Conservation (phyloP, 2,329 filamentous ascomycete genomes). For the Aspergillus quadricinctus region DNA sequence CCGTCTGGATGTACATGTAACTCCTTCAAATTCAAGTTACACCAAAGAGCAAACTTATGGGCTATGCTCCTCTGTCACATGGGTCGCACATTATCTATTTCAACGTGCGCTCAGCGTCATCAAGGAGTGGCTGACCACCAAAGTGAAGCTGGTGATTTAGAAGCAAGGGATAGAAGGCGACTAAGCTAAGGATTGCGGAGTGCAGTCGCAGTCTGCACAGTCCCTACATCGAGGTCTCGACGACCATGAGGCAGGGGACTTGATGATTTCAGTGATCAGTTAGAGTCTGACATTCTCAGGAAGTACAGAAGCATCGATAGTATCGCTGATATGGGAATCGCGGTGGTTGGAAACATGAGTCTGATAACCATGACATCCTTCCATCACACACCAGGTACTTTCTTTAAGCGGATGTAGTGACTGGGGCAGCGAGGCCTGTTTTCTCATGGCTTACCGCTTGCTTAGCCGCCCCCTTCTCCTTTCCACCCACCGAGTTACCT, state of each 20-base stretch:
- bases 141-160: background rate
- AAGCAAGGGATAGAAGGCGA: background rate
- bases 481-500: background rate
- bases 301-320: background rate
- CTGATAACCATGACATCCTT: background rate
- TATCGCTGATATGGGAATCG: background rate
- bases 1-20: background rate
- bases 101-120: background rate
- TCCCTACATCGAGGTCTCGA: background rate
- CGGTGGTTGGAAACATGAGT: no score
- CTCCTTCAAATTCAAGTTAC: background rate
- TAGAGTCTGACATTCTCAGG: background rate
- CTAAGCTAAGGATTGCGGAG: background rate
- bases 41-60: background rate
- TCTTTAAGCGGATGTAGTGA: background rate
- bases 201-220: background rate
- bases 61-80: background rate
- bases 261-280: background rate
- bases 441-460: background rate
- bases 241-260: background rate
- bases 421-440: background rate
- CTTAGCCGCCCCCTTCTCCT: background rate
- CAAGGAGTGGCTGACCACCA: background rate
- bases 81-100: background rate
- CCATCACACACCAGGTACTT: background rate